These are phyloP conservation scores for Aspergillus puulaauensis DNA, from an alignment of 2,329 filamentous ascomycete species.

Conservation along the genomic window DNA sequence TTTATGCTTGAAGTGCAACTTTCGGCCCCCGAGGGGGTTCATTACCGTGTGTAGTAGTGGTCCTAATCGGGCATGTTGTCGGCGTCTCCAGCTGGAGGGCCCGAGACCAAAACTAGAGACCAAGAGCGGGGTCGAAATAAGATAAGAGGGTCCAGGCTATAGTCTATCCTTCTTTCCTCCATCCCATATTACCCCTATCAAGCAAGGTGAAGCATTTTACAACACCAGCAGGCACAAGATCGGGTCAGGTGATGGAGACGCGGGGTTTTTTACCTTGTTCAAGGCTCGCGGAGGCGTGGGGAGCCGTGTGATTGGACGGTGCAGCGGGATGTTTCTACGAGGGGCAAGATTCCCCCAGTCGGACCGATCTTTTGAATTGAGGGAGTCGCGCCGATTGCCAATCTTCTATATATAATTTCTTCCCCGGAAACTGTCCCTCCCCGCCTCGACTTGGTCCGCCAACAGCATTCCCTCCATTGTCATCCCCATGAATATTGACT, in stretches of 20 bases:
- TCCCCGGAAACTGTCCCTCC: neutral
- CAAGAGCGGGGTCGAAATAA: neutral
- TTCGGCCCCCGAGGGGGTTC: too few relatives aligned
- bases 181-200: neutral
- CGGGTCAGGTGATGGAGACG: neutral
- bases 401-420: neutral
- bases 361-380: neutral
- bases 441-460: neutral
- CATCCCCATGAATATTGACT: slow-evolving; percentile 4
- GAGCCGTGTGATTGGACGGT: neutral
- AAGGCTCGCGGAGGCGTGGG: neutral
- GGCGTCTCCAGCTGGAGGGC: too few relatives aligned
- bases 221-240: neutral
- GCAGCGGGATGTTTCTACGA: neutral
- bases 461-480: slow-evolving; percentile 5
- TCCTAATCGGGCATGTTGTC: too few relatives aligned
- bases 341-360: slow-evolving; percentile 7
- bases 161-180: neutral
- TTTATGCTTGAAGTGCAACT: too few relatives aligned
- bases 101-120: neutral
- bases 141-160: neutral
- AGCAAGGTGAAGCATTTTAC: neutral
- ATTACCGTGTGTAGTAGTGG: too few relatives aligned
- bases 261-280: slow-evolving; percentile 2
- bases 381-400: neutral